Percentiles rank a stretch among this genome's conserved stretches.
phyloP scores from a whole-genome alignment of 192 early-diverging fungal genomes.

The Coemansia sp. region DNA sequence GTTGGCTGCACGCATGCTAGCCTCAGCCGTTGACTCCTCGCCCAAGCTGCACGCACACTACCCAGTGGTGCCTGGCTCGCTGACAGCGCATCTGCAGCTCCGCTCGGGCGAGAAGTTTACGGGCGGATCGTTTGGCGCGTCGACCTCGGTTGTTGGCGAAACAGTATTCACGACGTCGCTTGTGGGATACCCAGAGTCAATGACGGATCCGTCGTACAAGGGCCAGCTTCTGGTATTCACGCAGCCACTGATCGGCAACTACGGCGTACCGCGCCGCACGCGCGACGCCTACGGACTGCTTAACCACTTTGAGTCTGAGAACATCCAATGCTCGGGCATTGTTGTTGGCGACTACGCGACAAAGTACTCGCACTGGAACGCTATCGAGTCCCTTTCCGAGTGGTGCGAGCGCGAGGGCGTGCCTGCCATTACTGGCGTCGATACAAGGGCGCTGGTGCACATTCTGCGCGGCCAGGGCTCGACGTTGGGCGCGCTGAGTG shows the following conservation, averaged over 20 bases:
- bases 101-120: slow-evolving; percentile 78
- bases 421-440: slow-evolving; percentile 86
- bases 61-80: slow-evolving; percentile 59
- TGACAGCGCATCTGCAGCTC: slow-evolving; percentile 68
- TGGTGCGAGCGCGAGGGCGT: slow-evolving; percentile 85
- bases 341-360: slow-evolving; percentile 90
- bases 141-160: slow-evolving; percentile 73
- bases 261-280: slow-evolving; percentile 78
- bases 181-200: slow-evolving; percentile 95
- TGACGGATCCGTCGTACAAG: slow-evolving; percentile 96
- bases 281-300: slow-evolving; percentile 80
- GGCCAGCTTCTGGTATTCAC: slow-evolving; percentile 96
- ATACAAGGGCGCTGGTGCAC: slow-evolving; percentile 88
- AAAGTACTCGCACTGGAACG: slow-evolving; percentile 92
- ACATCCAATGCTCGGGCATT: slow-evolving; percentile 84
- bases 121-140: slow-evolving; percentile 85
- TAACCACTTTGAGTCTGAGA: slow-evolving; percentile 82
- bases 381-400: slow-evolving; percentile 81
- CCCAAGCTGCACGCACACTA: slow-evolving; percentile 39
- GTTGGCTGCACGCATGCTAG: slow-evolving; percentile 43
- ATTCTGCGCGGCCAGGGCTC: slow-evolving; percentile 82
- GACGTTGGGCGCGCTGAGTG: slow-evolving; percentile 65
- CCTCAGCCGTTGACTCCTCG: slow-evolving; percentile 25
- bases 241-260: slow-evolving; percentile 96
- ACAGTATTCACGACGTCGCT: slow-evolving; percentile 93